Percentiles rank a stretch among this genome's conserved stretches.
Evolutionary conservation across 106 monocot species (phyloP).

Genomic region (Iris macrosiphon): DNA sequence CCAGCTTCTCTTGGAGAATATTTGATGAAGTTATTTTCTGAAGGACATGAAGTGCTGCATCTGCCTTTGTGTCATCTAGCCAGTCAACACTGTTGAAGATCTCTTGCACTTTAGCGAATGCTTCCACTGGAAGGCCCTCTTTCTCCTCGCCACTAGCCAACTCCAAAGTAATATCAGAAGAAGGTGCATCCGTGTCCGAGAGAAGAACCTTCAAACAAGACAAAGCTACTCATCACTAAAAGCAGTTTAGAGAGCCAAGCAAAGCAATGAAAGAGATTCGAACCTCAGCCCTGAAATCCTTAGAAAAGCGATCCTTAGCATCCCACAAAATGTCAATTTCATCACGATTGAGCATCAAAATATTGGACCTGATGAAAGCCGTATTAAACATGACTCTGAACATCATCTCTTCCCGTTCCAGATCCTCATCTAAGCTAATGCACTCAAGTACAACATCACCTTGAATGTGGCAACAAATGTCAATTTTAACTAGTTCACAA

Average conservation of each 20-base stretch:
- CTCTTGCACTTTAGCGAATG: conserved; percentile 84
- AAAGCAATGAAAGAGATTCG: conserved; percentile 4
- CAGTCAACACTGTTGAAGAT: conserved; percentile 77
- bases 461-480: conserved; percentile 83
- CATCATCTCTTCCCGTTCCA: conserved; percentile 82
- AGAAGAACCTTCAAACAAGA: conserved; percentile 62
- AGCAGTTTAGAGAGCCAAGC: neutral
- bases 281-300: conserved; percentile 92
- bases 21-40: conserved; percentile 37
- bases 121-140: conserved; percentile 82
- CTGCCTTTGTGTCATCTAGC: conserved; percentile 51
- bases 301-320: conserved; percentile 73
- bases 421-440: conserved; percentile 68
- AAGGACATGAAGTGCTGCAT: conserved; percentile 39
- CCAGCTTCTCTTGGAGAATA: conserved; percentile 19
- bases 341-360: conserved; percentile 91
- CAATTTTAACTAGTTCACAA: conserved; percentile 88
- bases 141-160: conserved; percentile 46
- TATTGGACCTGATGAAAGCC: conserved; percentile 93
- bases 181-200: conserved; percentile 70
- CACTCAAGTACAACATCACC: conserved; percentile 97
- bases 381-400: conserved; percentile 98
- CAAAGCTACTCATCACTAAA: conserved; percentile 14
- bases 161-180: conserved; percentile 32
- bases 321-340: conserved; percentile 92